Evolutionary conservation across 2,329 filamentous ascomycete species (phyloP).

Genomic region (Fusarium duplospermum): DNA sequence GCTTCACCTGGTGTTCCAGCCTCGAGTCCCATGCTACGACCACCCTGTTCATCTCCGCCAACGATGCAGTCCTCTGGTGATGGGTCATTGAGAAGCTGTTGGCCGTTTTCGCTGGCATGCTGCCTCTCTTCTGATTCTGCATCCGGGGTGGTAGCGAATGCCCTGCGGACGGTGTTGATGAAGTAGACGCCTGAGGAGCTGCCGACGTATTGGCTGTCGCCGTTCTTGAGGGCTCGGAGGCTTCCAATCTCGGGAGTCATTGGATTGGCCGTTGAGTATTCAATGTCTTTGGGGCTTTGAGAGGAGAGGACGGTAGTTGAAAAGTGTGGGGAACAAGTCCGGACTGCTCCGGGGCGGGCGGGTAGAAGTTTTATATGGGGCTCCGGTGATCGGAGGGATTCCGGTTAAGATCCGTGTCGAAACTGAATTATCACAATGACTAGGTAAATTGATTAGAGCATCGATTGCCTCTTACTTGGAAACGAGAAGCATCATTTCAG

Average conservation of each 20-base stretch:
- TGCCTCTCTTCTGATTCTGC: not conserved
- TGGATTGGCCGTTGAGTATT: not conserved
- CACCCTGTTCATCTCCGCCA: not conserved
- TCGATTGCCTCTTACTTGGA: not conserved
- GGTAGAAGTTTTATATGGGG: not conserved
- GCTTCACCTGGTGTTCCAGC: not conserved
- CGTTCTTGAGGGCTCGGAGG: slow-evolving; percentile 13
- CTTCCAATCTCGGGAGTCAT: slow-evolving; percentile 15
- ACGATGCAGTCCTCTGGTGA: slow-evolving; percentile 17
- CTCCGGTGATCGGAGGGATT: not conserved
- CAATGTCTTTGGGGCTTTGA: not conserved
- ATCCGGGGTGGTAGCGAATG: slow-evolving; percentile 54
- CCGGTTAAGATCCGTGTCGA: not conserved
- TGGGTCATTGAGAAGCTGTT: slow-evolving; percentile 15
- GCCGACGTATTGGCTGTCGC: slow-evolving; percentile 62
- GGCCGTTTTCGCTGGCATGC: slow-evolving; percentile 9
- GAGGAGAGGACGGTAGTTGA: not conserved
- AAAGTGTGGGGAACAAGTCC: not conserved
- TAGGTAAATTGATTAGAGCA: not conserved
- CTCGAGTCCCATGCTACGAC: not conserved
- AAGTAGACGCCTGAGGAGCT: slow-evolving; percentile 65
- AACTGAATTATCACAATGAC: not conserved
- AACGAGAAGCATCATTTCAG: not conserved
- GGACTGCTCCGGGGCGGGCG: not conserved
- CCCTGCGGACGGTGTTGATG: slow-evolving; percentile 63